Evolutionary conservation across 768 basidiomycete species (phyloP).

Genomic region (Boletus bicolor): DNA sequence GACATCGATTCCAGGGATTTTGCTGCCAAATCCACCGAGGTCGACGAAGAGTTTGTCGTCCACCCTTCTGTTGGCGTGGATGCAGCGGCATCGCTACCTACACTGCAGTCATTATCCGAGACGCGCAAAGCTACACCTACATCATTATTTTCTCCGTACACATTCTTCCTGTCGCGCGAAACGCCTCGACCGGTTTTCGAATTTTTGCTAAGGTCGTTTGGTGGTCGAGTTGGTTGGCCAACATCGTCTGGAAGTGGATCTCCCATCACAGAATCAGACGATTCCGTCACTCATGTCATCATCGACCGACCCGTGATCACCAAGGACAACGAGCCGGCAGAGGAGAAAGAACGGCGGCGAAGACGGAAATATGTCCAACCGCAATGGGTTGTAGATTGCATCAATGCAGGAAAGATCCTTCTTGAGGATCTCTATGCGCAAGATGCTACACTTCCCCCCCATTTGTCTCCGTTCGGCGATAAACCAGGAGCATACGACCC

Average conservation of each 20-base stretch:
- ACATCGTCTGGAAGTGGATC: slow-evolving; percentile 78
- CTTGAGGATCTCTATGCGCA: slow-evolving; percentile 84
- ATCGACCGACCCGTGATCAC: slow-evolving; percentile 79
- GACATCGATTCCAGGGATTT: slow-evolving; percentile 38
- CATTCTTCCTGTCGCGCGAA: slow-evolving; percentile 93
- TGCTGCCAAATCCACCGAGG: slow-evolving; percentile 30
- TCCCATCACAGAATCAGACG: slow-evolving; percentile 71
- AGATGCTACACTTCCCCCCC: slow-evolving; percentile 85
- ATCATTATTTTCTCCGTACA: slow-evolving; percentile 79
- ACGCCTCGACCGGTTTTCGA: slow-evolving; percentile 90
- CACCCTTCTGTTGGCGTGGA: slow-evolving; percentile 54
- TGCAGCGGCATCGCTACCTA: slow-evolving; percentile 52
- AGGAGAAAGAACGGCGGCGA: slow-evolving; percentile 57
- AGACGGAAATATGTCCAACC: slow-evolving; percentile 91
- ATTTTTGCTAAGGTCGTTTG: slow-evolving; percentile 88
- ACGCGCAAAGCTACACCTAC: slow-evolving; percentile 54
- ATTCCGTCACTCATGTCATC: slow-evolving; percentile 90
- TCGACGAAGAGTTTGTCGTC: slow-evolving; percentile 65
- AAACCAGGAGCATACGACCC: slow-evolving; percentile 76
- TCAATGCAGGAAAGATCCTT: slow-evolving; percentile 82
- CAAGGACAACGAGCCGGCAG: slow-evolving; percentile 46
- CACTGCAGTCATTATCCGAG: slow-evolving; percentile 61
- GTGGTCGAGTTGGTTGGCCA: slow-evolving; percentile 91
- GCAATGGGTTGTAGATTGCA: slow-evolving; percentile 96
- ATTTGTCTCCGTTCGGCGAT: slow-evolving; percentile 93